These are phyloP conservation scores for Paramecium pentaurelia DNA, from an alignment of 73 alveolate genomes.

Conservation along the genomic window DNA sequence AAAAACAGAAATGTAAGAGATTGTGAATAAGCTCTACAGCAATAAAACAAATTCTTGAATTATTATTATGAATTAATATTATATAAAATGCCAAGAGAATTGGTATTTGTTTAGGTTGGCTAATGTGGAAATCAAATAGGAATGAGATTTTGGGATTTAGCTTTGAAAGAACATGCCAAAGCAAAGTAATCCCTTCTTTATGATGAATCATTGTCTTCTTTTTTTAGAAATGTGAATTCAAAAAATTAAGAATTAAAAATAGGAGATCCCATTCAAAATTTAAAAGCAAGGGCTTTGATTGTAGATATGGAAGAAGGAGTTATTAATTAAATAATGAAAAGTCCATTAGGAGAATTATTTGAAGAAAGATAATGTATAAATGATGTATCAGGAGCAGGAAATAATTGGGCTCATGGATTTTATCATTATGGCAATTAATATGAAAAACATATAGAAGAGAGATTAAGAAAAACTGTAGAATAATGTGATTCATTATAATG, in stretches of 20 bases:
- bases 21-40: constrained; percentile 1
- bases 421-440: constrained; percentile 51
- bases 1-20: constrained; percentile 40
- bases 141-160: constrained; percentile 54
- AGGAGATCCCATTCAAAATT: constrained; percentile 69
- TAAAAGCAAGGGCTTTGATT: constrained; percentile 84
- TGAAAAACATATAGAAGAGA: constrained; percentile 86
- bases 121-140: constrained; percentile 81
- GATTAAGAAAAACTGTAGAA: constrained; percentile 95
- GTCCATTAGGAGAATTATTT: constrained; percentile 97
- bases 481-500: constrained; percentile 98
- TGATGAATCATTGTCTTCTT: constrained; percentile 88
- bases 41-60: neutral
- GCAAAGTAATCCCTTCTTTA: constrained; percentile 63
- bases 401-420: constrained; percentile 66
- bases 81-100: constrained; percentile 47
- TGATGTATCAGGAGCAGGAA: constrained; percentile 91
- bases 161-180: constrained; percentile 77
- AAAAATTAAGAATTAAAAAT: constrained; percentile 59
- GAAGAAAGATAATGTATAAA: constrained; percentile 93
- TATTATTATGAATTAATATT: neutral
- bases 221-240: constrained; percentile 91
- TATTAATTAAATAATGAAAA: constrained; percentile 88
- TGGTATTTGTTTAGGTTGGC: constrained; percentile 56
- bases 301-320: constrained; percentile 99